These are phyloP conservation scores for Eucalyptus brandiana DNA, from an alignment of 345 rosid species.

Conservation along the genomic window DNA sequence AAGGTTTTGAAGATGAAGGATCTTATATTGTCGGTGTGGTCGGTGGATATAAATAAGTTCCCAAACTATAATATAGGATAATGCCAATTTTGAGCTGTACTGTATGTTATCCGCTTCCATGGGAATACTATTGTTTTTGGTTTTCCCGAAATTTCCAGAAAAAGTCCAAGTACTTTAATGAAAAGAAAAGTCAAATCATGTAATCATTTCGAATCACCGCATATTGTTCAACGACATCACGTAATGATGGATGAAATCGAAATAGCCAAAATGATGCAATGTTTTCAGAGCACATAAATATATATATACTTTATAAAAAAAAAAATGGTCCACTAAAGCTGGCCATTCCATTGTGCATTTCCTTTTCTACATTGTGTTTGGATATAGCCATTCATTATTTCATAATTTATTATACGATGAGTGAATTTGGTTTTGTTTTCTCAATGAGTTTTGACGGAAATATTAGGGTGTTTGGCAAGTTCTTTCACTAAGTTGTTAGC, in stretches of 20 bases:
- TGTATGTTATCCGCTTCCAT: not conserved
- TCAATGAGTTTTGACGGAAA: no score
- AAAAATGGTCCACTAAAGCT: not conserved
- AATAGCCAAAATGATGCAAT: not conserved
- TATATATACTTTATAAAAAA: no score
- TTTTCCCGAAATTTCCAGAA: not conserved
- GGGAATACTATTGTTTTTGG: not conserved
- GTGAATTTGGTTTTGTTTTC: no score
- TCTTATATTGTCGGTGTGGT: not conserved
- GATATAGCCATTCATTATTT: not conserved
- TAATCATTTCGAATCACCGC: not conserved
- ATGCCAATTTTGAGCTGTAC: not conserved
- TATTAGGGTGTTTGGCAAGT: no score
- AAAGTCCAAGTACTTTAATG: not conserved
- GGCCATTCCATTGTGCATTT: not conserved
- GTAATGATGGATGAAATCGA: not conserved
- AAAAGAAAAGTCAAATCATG: not conserved
- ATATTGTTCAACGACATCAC: not conserved
- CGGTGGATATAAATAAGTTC: not conserved
- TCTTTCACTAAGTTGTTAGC: rapidly evolving
- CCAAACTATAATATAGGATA: not conserved
- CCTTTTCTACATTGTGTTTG: not conserved
- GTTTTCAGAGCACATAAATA: not conserved
- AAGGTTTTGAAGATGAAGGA: not conserved
- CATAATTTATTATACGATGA: not conserved